Evolutionary conservation across 371 early-diverging fungal species (phyloP).

Genomic region (Syncephalis plumigaleata): DNA sequence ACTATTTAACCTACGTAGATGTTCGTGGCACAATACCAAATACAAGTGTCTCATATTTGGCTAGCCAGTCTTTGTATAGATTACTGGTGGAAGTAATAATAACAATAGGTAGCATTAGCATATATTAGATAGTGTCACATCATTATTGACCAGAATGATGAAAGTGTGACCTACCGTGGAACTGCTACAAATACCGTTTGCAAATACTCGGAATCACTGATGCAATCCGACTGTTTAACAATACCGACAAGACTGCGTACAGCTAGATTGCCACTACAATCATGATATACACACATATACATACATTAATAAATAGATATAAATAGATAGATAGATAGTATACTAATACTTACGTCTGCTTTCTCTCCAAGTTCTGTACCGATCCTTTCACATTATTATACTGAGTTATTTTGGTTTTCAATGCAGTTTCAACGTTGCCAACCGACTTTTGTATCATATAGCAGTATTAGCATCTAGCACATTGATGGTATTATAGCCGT

Average conservation of each 20-base stretch:
- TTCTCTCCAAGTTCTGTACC: slow-evolving; percentile 60
- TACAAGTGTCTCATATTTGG: slow-evolving; percentile 73
- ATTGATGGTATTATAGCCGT: too few relatives aligned
- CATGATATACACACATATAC: too few relatives aligned
- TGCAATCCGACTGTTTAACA: slow-evolving; percentile 80
- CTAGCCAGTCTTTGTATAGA: slow-evolving; percentile 61
- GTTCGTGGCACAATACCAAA: slow-evolving; percentile 94
- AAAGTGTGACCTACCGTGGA: slow-evolving; percentile 41
- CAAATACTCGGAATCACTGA: slow-evolving; percentile 84
- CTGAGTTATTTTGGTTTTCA: slow-evolving; percentile 69
- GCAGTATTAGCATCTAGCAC: too few relatives aligned
- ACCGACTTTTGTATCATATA: slow-evolving; percentile 59
- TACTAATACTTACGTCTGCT: slow-evolving; percentile 52
- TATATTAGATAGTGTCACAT: too few relatives aligned
- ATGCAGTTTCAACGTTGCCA: slow-evolving; percentile 56
- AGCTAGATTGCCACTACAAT: slow-evolving; percentile 85
- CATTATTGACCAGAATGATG: too few relatives aligned
- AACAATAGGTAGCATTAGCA: not conserved
- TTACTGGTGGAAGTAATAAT: slow-evolving; percentile 16
- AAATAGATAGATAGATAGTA: too few relatives aligned
- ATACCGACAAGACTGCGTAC: slow-evolving; percentile 68
- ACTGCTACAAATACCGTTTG: slow-evolving; percentile 88
- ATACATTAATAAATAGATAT: too few relatives aligned
- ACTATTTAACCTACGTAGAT: slow-evolving; percentile 49
- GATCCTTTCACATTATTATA: slow-evolving; percentile 69